phyloP scores from a whole-genome alignment of 2,329 filamentous ascomycete species.

The Aspergillus arachidicola region DNA sequence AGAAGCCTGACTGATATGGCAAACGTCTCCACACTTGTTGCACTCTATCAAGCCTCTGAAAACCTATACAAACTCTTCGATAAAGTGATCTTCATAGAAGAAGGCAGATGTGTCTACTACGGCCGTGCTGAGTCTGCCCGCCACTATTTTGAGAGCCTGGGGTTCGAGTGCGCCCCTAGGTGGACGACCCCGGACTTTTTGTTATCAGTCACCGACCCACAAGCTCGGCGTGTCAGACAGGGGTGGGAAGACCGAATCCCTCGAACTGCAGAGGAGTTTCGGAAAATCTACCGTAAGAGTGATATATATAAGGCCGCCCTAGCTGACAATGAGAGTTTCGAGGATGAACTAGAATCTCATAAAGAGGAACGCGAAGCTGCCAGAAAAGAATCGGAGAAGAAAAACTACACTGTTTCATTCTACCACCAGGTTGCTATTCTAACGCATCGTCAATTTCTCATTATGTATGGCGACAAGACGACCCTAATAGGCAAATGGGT shows the following conservation, averaged over 20 bases:
- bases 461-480: constrained; percentile 58
- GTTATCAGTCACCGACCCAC: constrained; percentile 77
- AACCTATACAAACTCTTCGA: constrained; percentile 79
- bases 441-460: constrained; percentile 57
- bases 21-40: constrained; percentile 81
- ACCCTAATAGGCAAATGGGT: constrained; percentile 56
- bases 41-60: constrained; percentile 82
- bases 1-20: constrained; percentile 82
- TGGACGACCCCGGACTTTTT: constrained; percentile 83
- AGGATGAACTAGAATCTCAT: constrained; percentile 49
- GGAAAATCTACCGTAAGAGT: constrained; percentile 53
- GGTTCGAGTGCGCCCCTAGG: constrained; percentile 72
- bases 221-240: constrained; percentile 17
- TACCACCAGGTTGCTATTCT: constrained; percentile 54
- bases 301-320: constrained; percentile 47
- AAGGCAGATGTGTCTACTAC: constrained; percentile 75
- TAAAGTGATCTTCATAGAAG: constrained; percentile 80
- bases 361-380: constrained; percentile 43
- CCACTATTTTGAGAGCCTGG: constrained; percentile 74
- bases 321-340: constrained; percentile 57
- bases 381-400: constrained; percentile 46
- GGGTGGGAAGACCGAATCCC: constrained; percentile 58
- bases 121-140: constrained; percentile 69
- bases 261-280: constrained; percentile 54
- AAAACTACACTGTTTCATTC: constrained; percentile 57